Evolutionary conservation across 345 rosid species (phyloP).

Genomic region (Eucalyptus curtisii): DNA sequence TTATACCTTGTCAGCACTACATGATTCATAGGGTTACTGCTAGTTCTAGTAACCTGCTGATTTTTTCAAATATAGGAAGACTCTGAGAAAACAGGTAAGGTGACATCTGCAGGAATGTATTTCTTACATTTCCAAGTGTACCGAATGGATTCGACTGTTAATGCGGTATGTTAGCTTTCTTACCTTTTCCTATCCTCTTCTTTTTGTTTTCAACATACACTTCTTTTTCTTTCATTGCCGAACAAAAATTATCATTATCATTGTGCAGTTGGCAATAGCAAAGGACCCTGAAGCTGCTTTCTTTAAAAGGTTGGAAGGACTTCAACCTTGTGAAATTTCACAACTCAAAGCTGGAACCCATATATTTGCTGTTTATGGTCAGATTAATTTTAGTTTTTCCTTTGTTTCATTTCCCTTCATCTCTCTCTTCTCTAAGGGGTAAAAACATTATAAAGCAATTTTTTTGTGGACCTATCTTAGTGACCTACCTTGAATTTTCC

Average conservation of each 20-base stretch:
- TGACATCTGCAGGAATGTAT: slow-evolving; percentile 98
- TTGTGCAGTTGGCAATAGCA: slow-evolving; percentile 79
- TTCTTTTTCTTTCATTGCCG: background rate
- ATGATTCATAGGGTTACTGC: background rate
- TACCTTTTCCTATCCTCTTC: background rate
- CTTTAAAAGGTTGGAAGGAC: slow-evolving; percentile 95
- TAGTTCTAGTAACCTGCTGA: background rate
- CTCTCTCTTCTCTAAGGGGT: background rate
- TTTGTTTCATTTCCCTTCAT: background rate
- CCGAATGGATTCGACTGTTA: slow-evolving; percentile 89
- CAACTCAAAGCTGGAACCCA: slow-evolving; percentile 97
- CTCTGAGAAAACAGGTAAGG: slow-evolving; percentile 93
- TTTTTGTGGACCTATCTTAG: background rate
- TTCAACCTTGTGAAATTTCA: slow-evolving; percentile 96
- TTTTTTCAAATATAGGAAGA: slow-evolving; percentile 68
- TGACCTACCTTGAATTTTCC: background rate
- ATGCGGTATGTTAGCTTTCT: slow-evolving; percentile 49
- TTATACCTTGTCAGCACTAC: background rate
- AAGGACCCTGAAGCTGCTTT: slow-evolving; percentile 98
- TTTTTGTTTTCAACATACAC: background rate
- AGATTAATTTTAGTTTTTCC: background rate
- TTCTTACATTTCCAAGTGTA: slow-evolving; percentile 98
- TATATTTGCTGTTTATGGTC: slow-evolving; percentile 98
- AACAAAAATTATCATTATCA: background rate
- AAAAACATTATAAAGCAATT: background rate